These are phyloP conservation scores for Candida glucosophila DNA, from an alignment of 1,139 yeast genomes.

Conservation along the genomic window DNA sequence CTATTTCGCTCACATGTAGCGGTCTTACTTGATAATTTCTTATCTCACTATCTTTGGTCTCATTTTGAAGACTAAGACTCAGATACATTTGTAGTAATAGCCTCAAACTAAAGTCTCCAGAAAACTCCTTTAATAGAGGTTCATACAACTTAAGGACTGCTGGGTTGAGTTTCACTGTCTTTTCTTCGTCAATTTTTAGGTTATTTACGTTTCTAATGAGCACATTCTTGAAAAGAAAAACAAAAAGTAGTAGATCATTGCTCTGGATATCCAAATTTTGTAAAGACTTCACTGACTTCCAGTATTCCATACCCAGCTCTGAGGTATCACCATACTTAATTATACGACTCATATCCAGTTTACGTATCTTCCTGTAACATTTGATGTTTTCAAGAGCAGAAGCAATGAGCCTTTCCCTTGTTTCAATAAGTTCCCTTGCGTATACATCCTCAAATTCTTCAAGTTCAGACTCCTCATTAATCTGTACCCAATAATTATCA, in stretches of 20 bases:
- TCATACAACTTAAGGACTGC: slow-evolving; percentile 21
- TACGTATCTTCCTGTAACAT: slow-evolving; percentile 31
- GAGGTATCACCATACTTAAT: slow-evolving; percentile 32
- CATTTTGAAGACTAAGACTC: slow-evolving; percentile 1
- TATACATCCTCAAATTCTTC: slow-evolving; percentile 2
- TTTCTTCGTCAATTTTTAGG: slow-evolving; percentile 7
- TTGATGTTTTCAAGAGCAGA: slow-evolving; percentile 14
- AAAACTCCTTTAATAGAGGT: slow-evolving; percentile 26
- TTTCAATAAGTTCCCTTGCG: slow-evolving; percentile 8
- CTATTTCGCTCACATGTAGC: slow-evolving; percentile 6
- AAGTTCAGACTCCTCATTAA: slow-evolving; percentile 17
- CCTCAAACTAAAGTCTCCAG: slow-evolving; percentile 12
- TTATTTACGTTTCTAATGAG: slow-evolving; percentile 20
- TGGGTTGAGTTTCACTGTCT: slow-evolving; percentile 17
- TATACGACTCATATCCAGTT: slow-evolving; percentile 30
- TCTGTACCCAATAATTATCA: slow-evolving; percentile 62
- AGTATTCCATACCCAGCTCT: slow-evolving; percentile 29
- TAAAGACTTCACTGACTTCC: slow-evolving; percentile 18
- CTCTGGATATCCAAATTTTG: slow-evolving; percentile 2
- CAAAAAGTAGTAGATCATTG: slow-evolving; percentile 7
- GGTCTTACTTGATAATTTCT: too few species aligned
- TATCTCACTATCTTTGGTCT: neutral
- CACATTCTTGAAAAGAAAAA: slow-evolving; percentile 17
- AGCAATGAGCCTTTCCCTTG: slow-evolving; percentile 1
- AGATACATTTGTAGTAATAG: slow-evolving; percentile 8